Evolutionary conservation across 495 filamentous ascomycete species (phyloP), one percentile per base, ranked within the genome.

Genomic region (Cercophora sp.): DNA sequence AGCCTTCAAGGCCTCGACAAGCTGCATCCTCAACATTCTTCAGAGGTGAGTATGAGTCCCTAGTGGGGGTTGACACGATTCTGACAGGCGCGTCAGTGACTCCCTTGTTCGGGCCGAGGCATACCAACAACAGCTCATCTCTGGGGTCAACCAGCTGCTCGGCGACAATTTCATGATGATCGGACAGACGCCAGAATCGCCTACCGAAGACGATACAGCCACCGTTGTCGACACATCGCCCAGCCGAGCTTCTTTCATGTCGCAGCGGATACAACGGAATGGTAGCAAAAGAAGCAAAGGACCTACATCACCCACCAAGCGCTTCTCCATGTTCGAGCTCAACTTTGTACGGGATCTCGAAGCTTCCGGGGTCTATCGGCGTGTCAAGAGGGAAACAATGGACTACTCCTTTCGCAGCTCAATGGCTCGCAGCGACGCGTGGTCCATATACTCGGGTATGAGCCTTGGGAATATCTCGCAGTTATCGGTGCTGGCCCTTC

Each of bases 351-450:
- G 13, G 2, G 48, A 64, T 3, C 55, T 64, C 23, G 25, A 58
- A 15, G 11, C n/a, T 6, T 64, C 61, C 1, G 43, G 52, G 9
- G 48, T 52, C 2, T 64, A 64, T 16, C 61, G 58, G 23, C 51
- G 52, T 8, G 55, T 32, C 4, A 36, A 48, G 25, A 48, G 58
- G 8, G 44, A 54, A 3, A 59, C 34, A 19, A 61, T 64, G 49
- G 58, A 64, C 40, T 58, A 56, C 25, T 61, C 61, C 9, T 51
- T 56, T 23, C 50, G 54, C 4, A 61, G 48, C 25, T 64, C 61
- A 4, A 8, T 64, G 2, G 40, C 51, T 15, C n/a, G n/a, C n/a
- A n/a, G n/a, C n/a, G n/a, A n/a, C n/a, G n/a, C n/a, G n/a, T n/a
- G n/a, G n/a, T n/a, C n/a, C n/a, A n/a, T n/a, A n/a, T n/a, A n/a